Evolutionary conservation across 1,284 basidiomycete genomes (phyloP).

Genomic region (Naganishia liquefaciens): DNA sequence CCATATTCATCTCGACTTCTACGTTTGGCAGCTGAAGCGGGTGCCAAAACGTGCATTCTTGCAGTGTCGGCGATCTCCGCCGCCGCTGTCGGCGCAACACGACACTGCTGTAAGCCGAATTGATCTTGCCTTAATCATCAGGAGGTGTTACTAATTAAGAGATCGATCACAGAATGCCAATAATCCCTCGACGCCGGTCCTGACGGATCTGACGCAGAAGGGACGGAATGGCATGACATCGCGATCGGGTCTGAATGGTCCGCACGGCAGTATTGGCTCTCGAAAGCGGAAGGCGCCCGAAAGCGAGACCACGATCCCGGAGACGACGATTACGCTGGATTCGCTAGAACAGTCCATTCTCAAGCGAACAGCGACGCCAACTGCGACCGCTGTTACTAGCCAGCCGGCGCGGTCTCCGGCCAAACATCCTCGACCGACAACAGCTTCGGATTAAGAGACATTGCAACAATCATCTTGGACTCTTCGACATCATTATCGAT

Average conservation of each 20-base stretch:
- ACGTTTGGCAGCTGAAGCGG: not conserved
- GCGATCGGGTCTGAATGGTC: not conserved
- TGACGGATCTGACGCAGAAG: not conserved
- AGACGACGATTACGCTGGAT: constrained; percentile 1
- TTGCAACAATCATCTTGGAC: too few relatives aligned
- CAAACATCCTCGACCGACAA: too few relatives aligned
- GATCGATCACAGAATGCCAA: not conserved
- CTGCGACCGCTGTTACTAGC: too few relatives aligned
- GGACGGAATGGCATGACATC: not conserved
- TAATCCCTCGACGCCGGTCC: not conserved
- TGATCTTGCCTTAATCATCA: not conserved
- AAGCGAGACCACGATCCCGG: not conserved
- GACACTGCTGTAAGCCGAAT: not conserved
- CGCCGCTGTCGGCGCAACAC: too few relatives aligned
- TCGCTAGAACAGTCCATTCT: not conserved
- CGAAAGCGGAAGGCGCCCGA: constrained; percentile 5
- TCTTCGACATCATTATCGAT: too few relatives aligned
- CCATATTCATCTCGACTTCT: not conserved
- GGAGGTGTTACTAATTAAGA: not conserved
- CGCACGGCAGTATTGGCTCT: not conserved
- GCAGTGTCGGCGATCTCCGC: not conserved
- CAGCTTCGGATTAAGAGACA: too few relatives aligned
- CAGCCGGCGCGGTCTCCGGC: too few relatives aligned
- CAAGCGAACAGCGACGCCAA: not conserved
- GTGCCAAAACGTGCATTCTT: constrained; percentile 19